Conservation (phyloP, 164 flowering plant species). For the Magnolia sinica region DNA sequence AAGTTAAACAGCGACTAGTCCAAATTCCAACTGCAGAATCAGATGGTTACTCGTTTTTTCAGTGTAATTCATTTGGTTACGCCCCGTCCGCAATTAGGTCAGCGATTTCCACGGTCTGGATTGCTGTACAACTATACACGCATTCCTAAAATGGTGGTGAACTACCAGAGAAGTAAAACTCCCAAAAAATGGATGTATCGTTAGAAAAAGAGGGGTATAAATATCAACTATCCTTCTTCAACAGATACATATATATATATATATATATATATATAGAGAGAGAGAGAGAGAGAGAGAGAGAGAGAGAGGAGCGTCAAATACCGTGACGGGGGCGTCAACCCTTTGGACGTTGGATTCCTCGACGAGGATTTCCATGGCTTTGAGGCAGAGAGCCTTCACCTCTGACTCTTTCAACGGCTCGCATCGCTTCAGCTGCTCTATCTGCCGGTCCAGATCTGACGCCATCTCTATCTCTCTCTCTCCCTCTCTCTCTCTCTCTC, state of each 20-base stretch:
- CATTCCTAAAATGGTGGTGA: background rate
- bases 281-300: constrained; percentile 2
- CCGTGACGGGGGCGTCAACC: constrained; percentile 97
- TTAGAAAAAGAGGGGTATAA: background rate
- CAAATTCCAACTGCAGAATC: no score
- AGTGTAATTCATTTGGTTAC: no score
- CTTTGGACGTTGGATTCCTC: constrained; percentile 97
- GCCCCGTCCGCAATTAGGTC: no score
- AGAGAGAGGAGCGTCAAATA: constrained; percentile 11
- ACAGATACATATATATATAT: no score
- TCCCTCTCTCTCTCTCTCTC: constrained; percentile 16
- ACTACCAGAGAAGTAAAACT: background rate
- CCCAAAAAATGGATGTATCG: background rate
- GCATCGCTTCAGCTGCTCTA: constrained; percentile 92
- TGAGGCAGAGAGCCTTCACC: constrained; percentile 91
- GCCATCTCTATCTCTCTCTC: constrained; percentile 29
- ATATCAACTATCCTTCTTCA: background rate
- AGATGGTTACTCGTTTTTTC: no score
- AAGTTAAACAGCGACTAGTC: no score
- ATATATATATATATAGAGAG: no score
- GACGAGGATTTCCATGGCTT: constrained; percentile 97
- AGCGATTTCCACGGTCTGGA: no score
- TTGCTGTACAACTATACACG: no score
- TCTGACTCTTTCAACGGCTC: constrained; percentile 94
- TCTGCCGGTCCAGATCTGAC: constrained; percentile 97